phyloP scores from a whole-genome alignment of 2,329 filamentous ascomycete species.

The Sarocladium brachiariae region DNA sequence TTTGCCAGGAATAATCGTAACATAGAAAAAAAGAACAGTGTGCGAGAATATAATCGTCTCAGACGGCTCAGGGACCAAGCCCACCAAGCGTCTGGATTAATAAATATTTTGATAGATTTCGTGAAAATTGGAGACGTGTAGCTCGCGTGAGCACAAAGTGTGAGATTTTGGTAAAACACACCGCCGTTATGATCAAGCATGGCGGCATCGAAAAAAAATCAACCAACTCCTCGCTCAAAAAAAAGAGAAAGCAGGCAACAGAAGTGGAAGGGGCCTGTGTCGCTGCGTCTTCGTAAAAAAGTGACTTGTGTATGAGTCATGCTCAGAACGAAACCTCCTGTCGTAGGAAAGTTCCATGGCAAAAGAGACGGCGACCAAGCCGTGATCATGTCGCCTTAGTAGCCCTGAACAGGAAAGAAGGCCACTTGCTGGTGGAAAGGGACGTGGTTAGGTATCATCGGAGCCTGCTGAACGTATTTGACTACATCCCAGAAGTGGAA shows the following conservation, averaged over 20 bases:
- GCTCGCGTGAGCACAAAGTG: not conserved
- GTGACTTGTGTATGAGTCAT: no score
- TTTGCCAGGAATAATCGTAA: not conserved
- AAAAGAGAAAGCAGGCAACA: not conserved
- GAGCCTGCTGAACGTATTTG: conserved; percentile 43
- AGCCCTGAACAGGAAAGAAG: conserved; percentile 46
- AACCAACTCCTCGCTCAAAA: conserved; percentile 1
- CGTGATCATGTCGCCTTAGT: conserved; percentile 1
- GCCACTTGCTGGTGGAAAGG: conserved; percentile 48
- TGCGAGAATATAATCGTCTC: not conserved
- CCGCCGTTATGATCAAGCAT: not conserved
- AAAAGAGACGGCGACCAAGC: not conserved
- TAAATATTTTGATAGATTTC: conserved; percentile 3
- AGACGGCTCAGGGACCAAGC: not conserved
- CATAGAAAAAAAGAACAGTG: not conserved
- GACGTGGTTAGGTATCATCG: conserved; percentile 35
- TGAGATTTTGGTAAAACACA: not conserved
- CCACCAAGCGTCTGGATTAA: not conserved
- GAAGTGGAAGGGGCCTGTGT: not conserved
- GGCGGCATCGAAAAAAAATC: not conserved
- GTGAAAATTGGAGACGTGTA: not conserved
- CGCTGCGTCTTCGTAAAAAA: no score
- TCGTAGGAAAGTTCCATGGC: not conserved
- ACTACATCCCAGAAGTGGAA: conserved; percentile 46
- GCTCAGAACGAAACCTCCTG: no score